phyloP scores from a whole-genome alignment of 768 basidiomycete species.

The Hypholoma fasciculare region DNA sequence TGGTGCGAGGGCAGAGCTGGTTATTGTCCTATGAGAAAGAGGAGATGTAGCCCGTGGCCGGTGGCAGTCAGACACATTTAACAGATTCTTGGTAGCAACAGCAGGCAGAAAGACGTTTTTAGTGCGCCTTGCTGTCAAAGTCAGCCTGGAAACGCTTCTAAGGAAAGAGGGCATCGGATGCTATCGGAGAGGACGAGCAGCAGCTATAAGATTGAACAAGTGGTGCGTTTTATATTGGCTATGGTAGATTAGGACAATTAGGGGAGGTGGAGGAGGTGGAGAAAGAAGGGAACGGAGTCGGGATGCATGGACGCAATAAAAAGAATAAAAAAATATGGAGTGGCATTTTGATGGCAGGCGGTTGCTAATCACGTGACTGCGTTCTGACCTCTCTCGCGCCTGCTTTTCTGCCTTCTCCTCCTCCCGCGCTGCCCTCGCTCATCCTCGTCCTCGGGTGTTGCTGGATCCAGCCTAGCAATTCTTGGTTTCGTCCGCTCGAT shows the following conservation, averaged over 20 bases:
- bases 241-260: background rate
- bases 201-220: background rate
- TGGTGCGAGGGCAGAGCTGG: conserved; percentile 11
- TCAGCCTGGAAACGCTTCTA: conserved; percentile 8
- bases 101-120: background rate
- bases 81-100: background rate
- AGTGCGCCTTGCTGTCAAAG: conserved; percentile 7
- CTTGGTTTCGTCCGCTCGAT: background rate
- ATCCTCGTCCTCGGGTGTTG: background rate
- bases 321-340: background rate
- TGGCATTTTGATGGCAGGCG: background rate
- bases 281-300: background rate
- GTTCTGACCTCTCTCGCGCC: background rate
- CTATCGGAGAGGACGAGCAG: background rate
- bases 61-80: background rate
- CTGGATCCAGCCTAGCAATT: background rate
- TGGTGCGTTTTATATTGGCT: background rate
- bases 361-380: background rate
- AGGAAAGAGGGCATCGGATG: background rate
- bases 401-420: background rate
- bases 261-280: background rate
- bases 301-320: background rate
- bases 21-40: background rate
- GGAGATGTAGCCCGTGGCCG: background rate
- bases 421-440: background rate